Conservation (phyloP, 176 grass and related monocot genomes). For the Bonia amplexicaulis region DNA sequence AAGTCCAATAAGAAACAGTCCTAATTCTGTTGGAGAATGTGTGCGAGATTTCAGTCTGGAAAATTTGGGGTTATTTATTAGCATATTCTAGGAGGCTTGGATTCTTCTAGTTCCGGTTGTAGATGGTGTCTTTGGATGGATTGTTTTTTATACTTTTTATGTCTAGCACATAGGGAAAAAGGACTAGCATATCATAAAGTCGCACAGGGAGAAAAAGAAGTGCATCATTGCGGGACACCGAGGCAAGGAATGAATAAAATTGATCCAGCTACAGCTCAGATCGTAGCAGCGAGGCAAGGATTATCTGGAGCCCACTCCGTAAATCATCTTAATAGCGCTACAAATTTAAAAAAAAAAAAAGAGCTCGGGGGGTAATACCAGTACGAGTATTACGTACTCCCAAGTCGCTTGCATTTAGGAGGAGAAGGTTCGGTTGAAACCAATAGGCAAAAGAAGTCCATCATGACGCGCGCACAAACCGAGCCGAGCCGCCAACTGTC, state of each 20-base stretch:
- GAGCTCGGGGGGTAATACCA: neutral
- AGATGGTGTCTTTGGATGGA: neutral
- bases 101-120: neutral
- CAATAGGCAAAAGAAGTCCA: neutral
- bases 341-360: neutral
- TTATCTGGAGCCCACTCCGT: too few species aligned
- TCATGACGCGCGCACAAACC: neutral
- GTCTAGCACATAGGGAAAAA: neutral
- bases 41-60: too few species aligned
- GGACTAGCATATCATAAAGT: neutral
- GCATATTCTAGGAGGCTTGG: neutral
- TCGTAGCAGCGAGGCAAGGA: neutral
- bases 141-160: neutral
- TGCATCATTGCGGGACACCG: neutral
- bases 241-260: neutral
- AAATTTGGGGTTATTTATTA: neutral
- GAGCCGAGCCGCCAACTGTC: slow-evolving; percentile 1
- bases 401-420: neutral
- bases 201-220: neutral
- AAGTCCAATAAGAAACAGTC: too few species aligned
- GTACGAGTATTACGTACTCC: too few species aligned
- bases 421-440: neutral
- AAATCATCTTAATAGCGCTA: too few species aligned
- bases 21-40: neutral
- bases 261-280: neutral